Percentiles rank a stretch among this genome's conserved stretches.
Conservation (phyloP, 139 green algal genomes). For the Limnomonas spitsbergensis region DNA sequence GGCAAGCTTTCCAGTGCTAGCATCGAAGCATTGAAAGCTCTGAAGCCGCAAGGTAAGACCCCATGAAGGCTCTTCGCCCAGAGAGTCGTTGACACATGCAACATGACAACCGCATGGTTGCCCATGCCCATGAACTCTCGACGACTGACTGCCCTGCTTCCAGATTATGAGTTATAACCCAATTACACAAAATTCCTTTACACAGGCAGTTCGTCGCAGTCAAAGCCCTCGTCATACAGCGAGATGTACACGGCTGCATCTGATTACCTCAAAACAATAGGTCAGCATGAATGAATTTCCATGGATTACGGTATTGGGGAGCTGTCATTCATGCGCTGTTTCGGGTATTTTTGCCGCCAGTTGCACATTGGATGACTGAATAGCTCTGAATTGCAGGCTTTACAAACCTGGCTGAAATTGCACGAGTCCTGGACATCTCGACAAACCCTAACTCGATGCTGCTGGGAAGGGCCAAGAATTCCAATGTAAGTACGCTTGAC, state of each 20-base stretch:
- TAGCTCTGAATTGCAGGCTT: background rate
- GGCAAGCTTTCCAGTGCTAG: background rate
- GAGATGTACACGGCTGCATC: background rate
- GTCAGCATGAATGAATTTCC: background rate
- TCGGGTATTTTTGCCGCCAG: background rate
- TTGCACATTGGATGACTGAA: background rate
- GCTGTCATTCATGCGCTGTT: background rate
- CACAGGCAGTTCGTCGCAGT: no score
- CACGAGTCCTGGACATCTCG: conserved; percentile 47
- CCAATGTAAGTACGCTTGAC: background rate
- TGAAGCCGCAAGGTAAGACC: background rate
- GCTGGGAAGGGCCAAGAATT: conserved; percentile 11
- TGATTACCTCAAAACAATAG: background rate
- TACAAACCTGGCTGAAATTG: background rate
- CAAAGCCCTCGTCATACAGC: no score
- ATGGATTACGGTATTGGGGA: background rate
- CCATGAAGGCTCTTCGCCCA: background rate
- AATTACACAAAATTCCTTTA: no score
- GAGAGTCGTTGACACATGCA: background rate
- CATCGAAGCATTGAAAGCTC: background rate
- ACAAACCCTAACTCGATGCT: conserved; percentile 81
- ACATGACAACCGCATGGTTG: background rate
- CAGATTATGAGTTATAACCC: background rate
- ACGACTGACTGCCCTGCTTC: background rate
- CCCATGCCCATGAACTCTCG: background rate